These are phyloP conservation scores for Pseudonitzschia multistriata DNA, from an alignment of 108 stramenopile species.

Conservation along the genomic window DNA sequence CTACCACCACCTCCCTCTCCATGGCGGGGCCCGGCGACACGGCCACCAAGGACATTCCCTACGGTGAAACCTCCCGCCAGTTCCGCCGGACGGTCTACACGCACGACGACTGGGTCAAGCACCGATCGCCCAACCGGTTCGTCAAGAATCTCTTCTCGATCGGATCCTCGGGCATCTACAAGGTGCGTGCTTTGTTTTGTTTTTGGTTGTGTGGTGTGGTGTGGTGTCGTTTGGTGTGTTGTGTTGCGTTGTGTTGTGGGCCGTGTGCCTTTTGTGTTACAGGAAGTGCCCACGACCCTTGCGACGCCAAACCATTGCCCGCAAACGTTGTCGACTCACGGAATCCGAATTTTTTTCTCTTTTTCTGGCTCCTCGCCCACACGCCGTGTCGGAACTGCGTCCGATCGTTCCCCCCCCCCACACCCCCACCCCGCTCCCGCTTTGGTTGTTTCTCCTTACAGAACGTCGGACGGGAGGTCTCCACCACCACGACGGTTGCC, in stretches of 20 bases:
- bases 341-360: background rate
- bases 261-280: no score
- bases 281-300: no score
- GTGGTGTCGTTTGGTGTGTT: background rate
- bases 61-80: constrained; percentile 53
- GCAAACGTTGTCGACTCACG: no score
- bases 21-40: background rate
- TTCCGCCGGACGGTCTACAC: constrained; percentile 72
- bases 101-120: constrained; percentile 70
- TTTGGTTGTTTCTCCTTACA: background rate
- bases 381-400: background rate
- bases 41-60: constrained; percentile 24
- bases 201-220: background rate
- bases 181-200: constrained; percentile 11
- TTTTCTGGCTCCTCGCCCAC: constrained; percentile 18
- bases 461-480: constrained; percentile 44
- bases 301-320: background rate
- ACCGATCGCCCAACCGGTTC: constrained; percentile 55
- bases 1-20: background rate
- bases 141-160: constrained; percentile 38
- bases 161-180: constrained; percentile 49
- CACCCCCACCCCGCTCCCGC: constrained; percentile 16
- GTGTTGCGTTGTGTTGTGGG: background rate
- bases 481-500: constrained; percentile 36
- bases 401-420: constrained; percentile 14